phyloP scores from a whole-genome alignment of 2,329 filamentous ascomycete genomes.

The Neoarthrinium moseri region DNA sequence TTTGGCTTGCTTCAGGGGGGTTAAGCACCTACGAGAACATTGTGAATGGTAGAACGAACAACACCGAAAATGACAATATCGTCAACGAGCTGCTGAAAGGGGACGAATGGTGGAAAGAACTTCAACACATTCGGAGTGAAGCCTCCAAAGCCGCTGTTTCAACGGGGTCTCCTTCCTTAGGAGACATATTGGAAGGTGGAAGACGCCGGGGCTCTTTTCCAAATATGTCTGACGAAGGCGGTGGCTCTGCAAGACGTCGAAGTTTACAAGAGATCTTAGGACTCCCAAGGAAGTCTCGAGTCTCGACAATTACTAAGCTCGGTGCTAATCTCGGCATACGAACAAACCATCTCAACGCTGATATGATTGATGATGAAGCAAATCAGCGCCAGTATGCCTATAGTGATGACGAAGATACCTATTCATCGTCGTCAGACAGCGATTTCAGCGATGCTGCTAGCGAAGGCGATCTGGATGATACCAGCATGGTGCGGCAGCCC shows the following conservation, averaged over 20 bases:
- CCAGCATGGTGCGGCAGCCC: constrained; percentile 28
- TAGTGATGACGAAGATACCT: constrained; percentile 20
- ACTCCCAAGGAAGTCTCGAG: constrained; percentile 59
- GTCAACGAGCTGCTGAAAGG: constrained; percentile 67
- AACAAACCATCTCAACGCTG: constrained; percentile 67
- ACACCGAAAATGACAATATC: constrained; percentile 54
- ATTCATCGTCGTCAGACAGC: constrained; percentile 21
- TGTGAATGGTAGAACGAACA: constrained; percentile 65
- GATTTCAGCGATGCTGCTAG: constrained; percentile 39
- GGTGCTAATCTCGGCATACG: constrained; percentile 72
- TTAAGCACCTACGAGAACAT: constrained; percentile 75
- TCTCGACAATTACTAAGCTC: constrained; percentile 50
- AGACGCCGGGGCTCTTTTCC: constrained; percentile 43
- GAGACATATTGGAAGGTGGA: constrained; percentile 42
- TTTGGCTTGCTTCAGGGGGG: constrained; percentile 75
- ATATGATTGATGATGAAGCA: constrained; percentile 46
- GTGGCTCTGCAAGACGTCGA: constrained; percentile 26
- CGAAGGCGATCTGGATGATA: constrained; percentile 38
- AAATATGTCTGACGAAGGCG: constrained; percentile 27
- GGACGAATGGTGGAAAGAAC: constrained; percentile 81
- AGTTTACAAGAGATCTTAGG: constrained; percentile 60
- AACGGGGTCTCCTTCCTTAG: constrained; percentile 41
- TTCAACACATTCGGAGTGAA: constrained; percentile 55
- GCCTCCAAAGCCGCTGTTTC: constrained; percentile 39
- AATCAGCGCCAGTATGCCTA: constrained; percentile 15